Evolutionary conservation across 345 rosid species (phyloP).

Genomic region (Psidium friedrichsthalianum): DNA sequence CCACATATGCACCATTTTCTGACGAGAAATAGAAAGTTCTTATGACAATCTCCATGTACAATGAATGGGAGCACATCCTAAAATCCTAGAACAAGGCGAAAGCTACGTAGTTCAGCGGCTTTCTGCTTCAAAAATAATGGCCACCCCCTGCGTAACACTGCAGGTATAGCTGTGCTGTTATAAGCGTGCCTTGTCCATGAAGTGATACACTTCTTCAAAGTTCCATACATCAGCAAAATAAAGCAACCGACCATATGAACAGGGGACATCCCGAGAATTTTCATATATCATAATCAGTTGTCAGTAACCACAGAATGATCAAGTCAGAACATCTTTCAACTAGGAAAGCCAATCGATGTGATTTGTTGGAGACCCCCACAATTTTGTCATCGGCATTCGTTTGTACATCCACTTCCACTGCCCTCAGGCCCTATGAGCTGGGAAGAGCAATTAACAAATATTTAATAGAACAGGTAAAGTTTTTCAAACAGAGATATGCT

Average conservation of each 20-base stretch:
- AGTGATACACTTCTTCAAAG: neutral
- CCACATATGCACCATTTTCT: neutral
- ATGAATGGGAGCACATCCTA: neutral
- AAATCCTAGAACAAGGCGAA: neutral
- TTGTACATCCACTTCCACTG: neutral
- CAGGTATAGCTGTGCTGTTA: neutral
- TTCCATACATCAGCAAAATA: neutral
- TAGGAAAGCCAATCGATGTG: neutral
- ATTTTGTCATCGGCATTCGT: neutral
- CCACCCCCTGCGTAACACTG: neutral
- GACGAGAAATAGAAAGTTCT: neutral
- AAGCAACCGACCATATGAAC: neutral
- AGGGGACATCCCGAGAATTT: neutral
- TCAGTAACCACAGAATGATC: neutral
- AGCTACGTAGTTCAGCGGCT: neutral
- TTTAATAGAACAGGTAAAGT: neutral
- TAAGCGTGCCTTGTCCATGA: neutral
- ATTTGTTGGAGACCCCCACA: neutral
- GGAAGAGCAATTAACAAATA: neutral
- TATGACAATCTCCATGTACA: neutral
- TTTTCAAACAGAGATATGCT: neutral
- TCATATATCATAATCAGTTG: neutral
- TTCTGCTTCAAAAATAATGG: neutral
- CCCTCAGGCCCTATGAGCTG: neutral
- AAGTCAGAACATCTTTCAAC: neutral